These are phyloP conservation scores for Bryoerythrophyllum caledonicum DNA, from an alignment of 225 moss, liverwort and hornwort species.

Conservation along the genomic window DNA sequence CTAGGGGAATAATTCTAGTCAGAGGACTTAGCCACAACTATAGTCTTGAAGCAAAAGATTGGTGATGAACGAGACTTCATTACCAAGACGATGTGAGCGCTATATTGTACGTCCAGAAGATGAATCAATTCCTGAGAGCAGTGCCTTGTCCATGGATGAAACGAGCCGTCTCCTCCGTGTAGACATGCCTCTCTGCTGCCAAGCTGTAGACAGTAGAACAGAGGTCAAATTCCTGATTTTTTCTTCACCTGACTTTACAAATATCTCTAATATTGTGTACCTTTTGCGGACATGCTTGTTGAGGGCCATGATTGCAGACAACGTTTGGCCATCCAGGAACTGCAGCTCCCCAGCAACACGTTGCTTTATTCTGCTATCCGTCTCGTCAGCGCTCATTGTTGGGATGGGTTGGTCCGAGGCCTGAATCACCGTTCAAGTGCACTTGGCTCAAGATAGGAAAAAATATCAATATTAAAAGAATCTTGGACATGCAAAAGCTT, in stretches of 20 bases:
- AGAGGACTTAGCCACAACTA: constrained; percentile 19
- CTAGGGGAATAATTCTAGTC: constrained; percentile 22
- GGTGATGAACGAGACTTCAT: constrained; percentile 32
- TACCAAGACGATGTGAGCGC: constrained; percentile 1
- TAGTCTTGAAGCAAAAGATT: not conserved
- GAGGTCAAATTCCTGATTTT: no score
- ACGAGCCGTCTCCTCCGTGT: constrained; percentile 93
- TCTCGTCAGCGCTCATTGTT: constrained; percentile 55
- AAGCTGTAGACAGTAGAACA: constrained; percentile 39
- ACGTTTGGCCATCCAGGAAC: constrained; percentile 78
- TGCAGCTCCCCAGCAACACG: constrained; percentile 65
- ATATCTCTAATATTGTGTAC: constrained; percentile 28
- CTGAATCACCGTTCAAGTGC: constrained; percentile 27
- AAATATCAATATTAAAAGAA: no score
- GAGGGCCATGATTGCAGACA: constrained; percentile 69
- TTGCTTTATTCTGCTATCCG: constrained; percentile 64
- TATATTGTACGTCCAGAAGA: not conserved
- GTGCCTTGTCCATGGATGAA: constrained; percentile 93
- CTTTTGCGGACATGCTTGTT: constrained; percentile 85
- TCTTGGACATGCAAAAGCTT: not conserved
- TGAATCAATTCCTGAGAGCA: constrained; percentile 44
- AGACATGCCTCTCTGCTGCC: constrained; percentile 76
- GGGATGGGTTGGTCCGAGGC: constrained; percentile 79
- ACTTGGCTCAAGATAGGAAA: not conserved
- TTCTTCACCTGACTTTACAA: no score